Evolutionary conservation across 75 land plant genomes (phyloP), one percentile per base, ranked within the genome.

Genomic region (Picea sitchensis): DNA sequence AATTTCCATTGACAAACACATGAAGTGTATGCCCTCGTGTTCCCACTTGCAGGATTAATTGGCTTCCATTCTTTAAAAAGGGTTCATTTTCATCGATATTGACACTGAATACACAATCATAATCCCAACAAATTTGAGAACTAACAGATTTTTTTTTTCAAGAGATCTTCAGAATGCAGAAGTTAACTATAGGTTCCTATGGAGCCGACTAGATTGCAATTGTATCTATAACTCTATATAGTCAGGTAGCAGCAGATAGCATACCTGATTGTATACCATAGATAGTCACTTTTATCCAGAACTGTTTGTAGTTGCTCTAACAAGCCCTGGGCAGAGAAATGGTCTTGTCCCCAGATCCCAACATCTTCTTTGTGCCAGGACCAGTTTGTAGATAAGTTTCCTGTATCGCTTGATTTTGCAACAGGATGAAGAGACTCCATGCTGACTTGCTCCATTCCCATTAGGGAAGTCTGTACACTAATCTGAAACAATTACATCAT

Each of bases 221-320:
- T 65, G 11, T 5, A 73, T 73, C 3, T 47, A 8, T 8, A 73
- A 73, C 14, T 41, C 26, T 73, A 36, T 62, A 47, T 44, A 20
- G 23, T n/a, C 1, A 18, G 13, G 44, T n/a, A 59, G 57, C 47
- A 61, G 51, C 26, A 21, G 61, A 77, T 57, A 47, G 61, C 69
- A 61, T 81, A 96, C 99, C 89, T 91, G 14, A 88, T 95, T 79
- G 90, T 88, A 77, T 92, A 96, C 98, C 98, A 96, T 51, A 96
- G 77, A 68, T 92, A 96, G 63, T 96, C 99, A 81, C 92, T 90
- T 8, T 61, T 61, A 84, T 96, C 99, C 81, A 79, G 84, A 11
- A 89, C 80, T 6, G 83, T 81, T 5, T 61, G 71, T 38, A 91
- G 83, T 71, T 96, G 99, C 68, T 96, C 99, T 20, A 91, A 31